These are phyloP conservation scores for Choanephora cucurbitarum DNA, from an alignment of 371 early-diverging fungal genomes.

Conservation along the genomic window DNA sequence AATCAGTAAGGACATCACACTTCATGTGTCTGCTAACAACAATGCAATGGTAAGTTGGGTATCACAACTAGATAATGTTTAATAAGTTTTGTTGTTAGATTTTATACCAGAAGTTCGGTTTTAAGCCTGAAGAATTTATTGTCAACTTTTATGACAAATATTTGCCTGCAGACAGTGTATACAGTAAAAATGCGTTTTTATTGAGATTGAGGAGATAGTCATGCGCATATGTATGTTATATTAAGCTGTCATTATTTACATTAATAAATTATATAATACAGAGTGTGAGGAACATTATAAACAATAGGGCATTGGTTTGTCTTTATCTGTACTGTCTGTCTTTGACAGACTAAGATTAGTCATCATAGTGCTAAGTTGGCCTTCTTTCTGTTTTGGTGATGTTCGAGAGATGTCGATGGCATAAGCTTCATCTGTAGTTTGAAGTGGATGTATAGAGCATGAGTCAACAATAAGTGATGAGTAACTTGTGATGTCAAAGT, in stretches of 20 bases:
- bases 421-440: background rate
- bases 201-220: constrained; percentile 72
- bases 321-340: background rate
- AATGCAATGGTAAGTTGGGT: constrained; percentile 78
- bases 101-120: constrained; percentile 93
- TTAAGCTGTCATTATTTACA: no score
- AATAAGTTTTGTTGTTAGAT: no score
- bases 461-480: background rate
- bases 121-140: constrained; percentile 92
- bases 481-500: background rate
- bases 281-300: no score
- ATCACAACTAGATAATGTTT: background rate
- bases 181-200: constrained; percentile 90
- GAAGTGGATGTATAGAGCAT: background rate
- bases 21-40: constrained; percentile 94
- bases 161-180: constrained; percentile 72
- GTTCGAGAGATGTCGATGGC: background rate
- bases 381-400: background rate
- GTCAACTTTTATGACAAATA: constrained; percentile 93
- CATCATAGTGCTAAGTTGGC: background rate
- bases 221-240: no score
- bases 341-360: background rate
- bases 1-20: constrained; percentile 80
- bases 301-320: background rate
- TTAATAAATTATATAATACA: no score